Percentiles rank a stretch among this genome's conserved stretches.
Evolutionary conservation across 257 asterid species (phyloP).

Genomic region (Solanum sejunctum): DNA sequence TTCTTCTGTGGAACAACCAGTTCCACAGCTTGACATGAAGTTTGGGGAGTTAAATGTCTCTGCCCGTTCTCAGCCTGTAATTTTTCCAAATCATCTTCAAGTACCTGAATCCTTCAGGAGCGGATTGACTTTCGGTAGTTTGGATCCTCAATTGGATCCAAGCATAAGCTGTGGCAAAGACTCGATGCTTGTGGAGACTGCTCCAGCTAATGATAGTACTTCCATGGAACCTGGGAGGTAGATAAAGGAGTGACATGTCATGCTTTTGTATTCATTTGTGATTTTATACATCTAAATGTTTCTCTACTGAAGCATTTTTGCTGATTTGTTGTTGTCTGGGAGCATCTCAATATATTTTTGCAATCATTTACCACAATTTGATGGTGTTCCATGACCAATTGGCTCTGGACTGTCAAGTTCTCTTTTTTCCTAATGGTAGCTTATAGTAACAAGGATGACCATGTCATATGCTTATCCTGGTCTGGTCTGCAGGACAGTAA

Average conservation of each 20-base stretch:
- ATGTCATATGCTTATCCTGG: not conserved
- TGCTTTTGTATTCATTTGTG: not conserved
- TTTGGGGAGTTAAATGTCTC: slow-evolving; percentile 17
- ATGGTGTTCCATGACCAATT: not conserved
- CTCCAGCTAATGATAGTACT: slow-evolving; percentile 7
- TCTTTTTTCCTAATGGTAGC: not conserved
- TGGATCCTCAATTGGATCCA: slow-evolving; percentile 19
- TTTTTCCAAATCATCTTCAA: slow-evolving; percentile 44
- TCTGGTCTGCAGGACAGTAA: not conserved
- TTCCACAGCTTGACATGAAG: slow-evolving; percentile 25
- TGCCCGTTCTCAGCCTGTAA: slow-evolving; percentile 22
- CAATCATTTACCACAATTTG: not conserved
- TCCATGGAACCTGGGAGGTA: slow-evolving; percentile 25
- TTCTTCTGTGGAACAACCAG: slow-evolving; percentile 8
- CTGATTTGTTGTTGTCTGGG: not conserved
- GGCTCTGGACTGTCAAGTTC: not conserved
- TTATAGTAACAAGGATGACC: not conserved
- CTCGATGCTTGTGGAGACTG: slow-evolving; percentile 6
- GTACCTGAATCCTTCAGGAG: slow-evolving; percentile 39
- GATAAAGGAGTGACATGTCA: not conserved
- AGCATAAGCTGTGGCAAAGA: slow-evolving; percentile 2
- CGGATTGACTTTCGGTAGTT: slow-evolving; percentile 45
- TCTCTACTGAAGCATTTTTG: not conserved
- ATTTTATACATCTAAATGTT: not conserved
- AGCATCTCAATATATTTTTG: not conserved